Evolutionary conservation across 495 filamentous ascomycete genomes (phyloP), one percentile per base, ranked within the genome.

Genomic region (Tuber calosporum): DNA sequence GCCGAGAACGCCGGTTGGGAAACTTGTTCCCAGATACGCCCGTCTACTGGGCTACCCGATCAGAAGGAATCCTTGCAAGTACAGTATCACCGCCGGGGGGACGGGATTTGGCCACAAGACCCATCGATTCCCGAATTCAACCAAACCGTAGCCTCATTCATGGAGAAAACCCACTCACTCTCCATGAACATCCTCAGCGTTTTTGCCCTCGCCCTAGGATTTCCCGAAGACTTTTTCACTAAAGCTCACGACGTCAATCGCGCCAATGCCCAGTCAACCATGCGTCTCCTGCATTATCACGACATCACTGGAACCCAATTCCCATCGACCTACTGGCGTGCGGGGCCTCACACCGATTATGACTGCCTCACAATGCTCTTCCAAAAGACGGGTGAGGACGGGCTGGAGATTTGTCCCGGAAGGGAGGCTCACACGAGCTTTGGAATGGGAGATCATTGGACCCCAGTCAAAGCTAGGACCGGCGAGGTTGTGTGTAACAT

Each of bases 401-500:
- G 89, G 7, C 82, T 90, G 11, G 89, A 90, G 80, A 88, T 90
- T 53, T 91, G 89, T 77, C 89, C 88, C 0, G 89, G 88, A 1
- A 83, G 89, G 19, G 89, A 91, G 77, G 84, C 83, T 2, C 86
- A 87, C 30, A 89, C 87, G 0, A 83, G 86, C 38, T 90, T 89
- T 72, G 87, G 85, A 5, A 84, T 85, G 68, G 86, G 87, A 13
- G 87, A 90, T 69, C 80, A 80, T 13, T 90, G 88, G 88, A 89
- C 87, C n/a, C 87, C 86, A 68, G 83, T 90, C 36, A 86, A 88
- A 79, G 85, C 87, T 1, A 80, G 78, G 4, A 84, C 83, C 0
- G 88, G 86, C 0, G 88, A 88, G 74, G 88, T 89, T 68, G 87
- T 90, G 19, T 90, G 88, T 75, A 91, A 90, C 77, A 89, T 90